Evolutionary conservation across 2,329 filamentous ascomycete species (phyloP), one percentile per base, ranked within the genome.

Genomic region (Xylaria sp.): DNA sequence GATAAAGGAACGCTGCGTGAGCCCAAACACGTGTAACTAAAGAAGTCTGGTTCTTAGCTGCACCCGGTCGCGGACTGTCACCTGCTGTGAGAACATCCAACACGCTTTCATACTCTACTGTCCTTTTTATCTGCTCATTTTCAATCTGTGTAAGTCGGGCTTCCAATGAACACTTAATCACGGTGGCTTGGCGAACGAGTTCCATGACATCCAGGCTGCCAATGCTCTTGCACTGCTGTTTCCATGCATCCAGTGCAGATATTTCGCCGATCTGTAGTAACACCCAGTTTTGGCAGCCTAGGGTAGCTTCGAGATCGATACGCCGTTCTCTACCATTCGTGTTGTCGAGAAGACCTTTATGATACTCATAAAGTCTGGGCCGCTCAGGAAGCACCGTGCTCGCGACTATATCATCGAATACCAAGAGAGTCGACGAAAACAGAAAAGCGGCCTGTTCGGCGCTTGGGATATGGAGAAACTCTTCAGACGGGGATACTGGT

Each of bases 1-100:
- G 80, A 66, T 86, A 86, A 8, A 81, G 80, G 1, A 85, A 76
- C 0, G 82, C 78, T 0, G 83, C 84, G 52, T 84, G 80, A 0
- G 83, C 81, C 85, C 85, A 87, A 48, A 85, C 81, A 15, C 78
- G 77, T 9, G 78, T 77, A 12, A 73, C 72, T n/a, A 74, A 13
- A 2, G 60, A 32, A 30, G 25, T 61, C 32, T 74, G 67, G 50
- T 34, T 28, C 15, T 59, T 57, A n/a, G 46, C 3, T 9, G 43
- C n/a, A 18, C 18, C 36, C 6, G 23, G 8, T 10, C 20, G 8
- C 6, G 18, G 9, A 28, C 57, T 46, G 39, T 53, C n/a, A 9
- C 58, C 4, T 23, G 10, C n/a, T 12, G 53, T 20, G 15, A 66
- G 45, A 1, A 63, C 13, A 20, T 60, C 46, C 2, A 63, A 32